Evolutionary conservation across 495 filamentous ascomycete species (phyloP), one percentile per base, ranked within the genome.

Genomic region (Penicillium tannophilum): DNA sequence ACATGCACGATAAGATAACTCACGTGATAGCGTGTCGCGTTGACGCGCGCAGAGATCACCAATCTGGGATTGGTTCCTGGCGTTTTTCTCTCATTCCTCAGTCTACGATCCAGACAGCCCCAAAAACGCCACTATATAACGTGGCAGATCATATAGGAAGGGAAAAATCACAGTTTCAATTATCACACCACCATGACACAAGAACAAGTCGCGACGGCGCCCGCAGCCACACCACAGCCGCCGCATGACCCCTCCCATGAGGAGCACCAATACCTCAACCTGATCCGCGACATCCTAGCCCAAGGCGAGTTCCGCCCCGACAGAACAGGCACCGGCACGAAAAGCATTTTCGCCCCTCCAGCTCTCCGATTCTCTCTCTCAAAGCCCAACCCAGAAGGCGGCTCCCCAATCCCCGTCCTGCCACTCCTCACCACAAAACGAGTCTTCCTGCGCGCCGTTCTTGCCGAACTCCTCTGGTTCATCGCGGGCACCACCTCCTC

Each of bases 391-490:
- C 65, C 64, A 47, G 64, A 73, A 65, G 65, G 69, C 52, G 62
- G 60, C 45, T 57, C 60, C 23, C 67, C 64, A 16, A 76, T 72
- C 36, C 84, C 86, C 6, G 81, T 94, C 72, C 84, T 98, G 41
- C 93, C 93, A 24, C 89, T 98, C 64, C 87, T 98, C 12, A 98
- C 93, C 6, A 98, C 94, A 30, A 98, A 98, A 74, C 91, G 94
- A 66, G 94, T 98, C 71, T 97, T 96, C 82, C 82, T 89, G 33
- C 90, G 90, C 59, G 94, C 92, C 70, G 87, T 98, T 41, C 79
- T 98, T 65, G 89, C 88, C 64, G 94, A 98, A 70, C 90, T 98
- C 17, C 89, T 98, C 64, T 98, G 94, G 94, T 98, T 98, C 77
- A 86, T 98, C 67, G 79, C 82, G 30, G 93, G 91, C 69, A 81